A percentile compares a stretch with the other conserved stretches of the same genome.
These are phyloP conservation scores for Phytophthora tentaculata DNA, from an alignment of 352 stramenopile species.

Conservation along the genomic window DNA sequence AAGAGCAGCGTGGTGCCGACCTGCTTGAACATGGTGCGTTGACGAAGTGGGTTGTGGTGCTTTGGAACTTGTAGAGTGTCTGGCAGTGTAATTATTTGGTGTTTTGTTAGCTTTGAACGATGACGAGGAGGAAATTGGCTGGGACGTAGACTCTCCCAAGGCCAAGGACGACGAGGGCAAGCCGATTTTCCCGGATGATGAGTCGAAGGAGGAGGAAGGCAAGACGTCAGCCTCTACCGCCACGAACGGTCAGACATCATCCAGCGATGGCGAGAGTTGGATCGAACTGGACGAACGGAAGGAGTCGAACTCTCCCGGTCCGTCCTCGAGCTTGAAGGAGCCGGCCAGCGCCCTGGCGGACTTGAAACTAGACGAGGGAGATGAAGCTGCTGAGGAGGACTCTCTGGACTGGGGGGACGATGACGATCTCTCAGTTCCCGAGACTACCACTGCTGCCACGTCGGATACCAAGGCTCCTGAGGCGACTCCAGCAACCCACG, in stretches of 20 bases:
- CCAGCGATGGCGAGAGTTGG: slow-evolving; percentile 70
- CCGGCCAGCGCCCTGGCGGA: slow-evolving; percentile 32
- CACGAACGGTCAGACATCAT: slow-evolving; percentile 38
- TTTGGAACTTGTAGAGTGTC: neutral
- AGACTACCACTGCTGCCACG: slow-evolving; percentile 21
- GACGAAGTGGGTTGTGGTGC: neutral
- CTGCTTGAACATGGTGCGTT: slow-evolving; percentile 66
- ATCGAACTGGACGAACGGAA: slow-evolving; percentile 72
- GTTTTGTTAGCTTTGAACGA: slow-evolving; percentile 51
- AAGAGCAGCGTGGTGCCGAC: slow-evolving; percentile 69
- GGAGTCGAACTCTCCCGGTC: slow-evolving; percentile 56
- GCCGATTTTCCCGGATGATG: slow-evolving; percentile 51
- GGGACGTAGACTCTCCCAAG: slow-evolving; percentile 70
- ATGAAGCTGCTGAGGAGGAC: slow-evolving; percentile 48
- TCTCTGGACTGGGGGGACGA: slow-evolving; percentile 74
- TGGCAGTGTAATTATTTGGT: slow-evolving; percentile 12
- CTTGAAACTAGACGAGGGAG: slow-evolving; percentile 41
- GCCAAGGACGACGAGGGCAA: slow-evolving; percentile 45
- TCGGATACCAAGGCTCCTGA: slow-evolving; percentile 23
- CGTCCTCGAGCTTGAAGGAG: slow-evolving; percentile 43
- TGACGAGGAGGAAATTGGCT: slow-evolving; percentile 72
- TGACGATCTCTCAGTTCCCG: slow-evolving; percentile 41
- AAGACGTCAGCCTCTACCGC: slow-evolving; percentile 19
- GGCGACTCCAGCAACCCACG: slow-evolving; percentile 21
- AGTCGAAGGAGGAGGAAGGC: slow-evolving; percentile 48